Evolutionary conservation across 2,329 filamentous ascomycete species (phyloP).

Genomic region (Beauveria sp.): DNA sequence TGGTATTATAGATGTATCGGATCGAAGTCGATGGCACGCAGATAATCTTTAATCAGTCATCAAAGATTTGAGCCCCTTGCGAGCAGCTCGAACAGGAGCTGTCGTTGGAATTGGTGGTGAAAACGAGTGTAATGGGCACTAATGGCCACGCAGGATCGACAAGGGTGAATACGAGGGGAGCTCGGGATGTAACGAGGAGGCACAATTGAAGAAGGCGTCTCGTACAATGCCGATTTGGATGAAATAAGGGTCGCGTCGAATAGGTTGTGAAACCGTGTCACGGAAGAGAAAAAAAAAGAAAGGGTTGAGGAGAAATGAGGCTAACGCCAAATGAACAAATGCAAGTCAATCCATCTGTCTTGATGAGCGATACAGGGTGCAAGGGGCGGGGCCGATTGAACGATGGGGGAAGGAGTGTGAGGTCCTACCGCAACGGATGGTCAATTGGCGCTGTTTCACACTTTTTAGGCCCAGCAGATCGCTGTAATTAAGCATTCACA

Average conservation of each 20-base stretch:
- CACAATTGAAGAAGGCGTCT: neutral
- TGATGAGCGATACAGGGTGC: neutral
- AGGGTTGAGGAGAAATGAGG: neutral
- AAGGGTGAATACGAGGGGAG: neutral
- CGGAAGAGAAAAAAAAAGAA: neutral
- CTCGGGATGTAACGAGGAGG: neutral
- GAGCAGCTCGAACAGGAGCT: neutral
- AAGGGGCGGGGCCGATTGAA: neutral
- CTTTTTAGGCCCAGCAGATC: neutral
- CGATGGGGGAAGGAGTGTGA: neutral
- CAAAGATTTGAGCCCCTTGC: neutral
- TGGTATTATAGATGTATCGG: no score
- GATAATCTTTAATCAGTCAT: neutral
- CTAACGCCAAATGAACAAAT: constrained; percentile 1
- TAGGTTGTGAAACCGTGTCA: neutral
- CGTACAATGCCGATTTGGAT: neutral
- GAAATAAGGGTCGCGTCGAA: neutral
- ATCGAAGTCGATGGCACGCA: neutral
- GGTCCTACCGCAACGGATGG: no score
- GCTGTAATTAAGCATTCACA: neutral
- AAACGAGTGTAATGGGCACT: constrained; percentile 14
- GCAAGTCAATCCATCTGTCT: neutral
- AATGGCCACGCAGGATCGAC: constrained; percentile 5
- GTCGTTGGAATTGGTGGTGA: neutral
- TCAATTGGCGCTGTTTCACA: no score